These are phyloP conservation scores for Amanita subjunquillea DNA, from an alignment of 768 basidiomycete genomes.

Conservation along the genomic window DNA sequence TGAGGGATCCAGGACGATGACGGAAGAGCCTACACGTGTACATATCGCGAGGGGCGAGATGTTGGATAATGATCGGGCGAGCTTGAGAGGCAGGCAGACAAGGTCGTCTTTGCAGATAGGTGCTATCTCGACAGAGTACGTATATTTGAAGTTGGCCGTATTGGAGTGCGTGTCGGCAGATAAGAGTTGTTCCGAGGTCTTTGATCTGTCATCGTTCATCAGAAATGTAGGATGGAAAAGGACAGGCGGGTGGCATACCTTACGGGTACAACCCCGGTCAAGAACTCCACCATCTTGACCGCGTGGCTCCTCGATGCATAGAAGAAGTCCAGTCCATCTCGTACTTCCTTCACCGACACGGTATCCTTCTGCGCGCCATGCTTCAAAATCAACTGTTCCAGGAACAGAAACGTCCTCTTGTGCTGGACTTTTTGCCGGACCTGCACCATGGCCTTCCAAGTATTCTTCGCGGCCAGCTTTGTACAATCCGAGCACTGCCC, in stretches of 20 bases:
- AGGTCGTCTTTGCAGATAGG: slow-evolving; percentile 98
- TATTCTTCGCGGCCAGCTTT: slow-evolving; percentile 93
- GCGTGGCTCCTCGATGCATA: slow-evolving; percentile 87
- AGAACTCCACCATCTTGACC: slow-evolving; percentile 93
- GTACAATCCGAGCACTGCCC: slow-evolving; percentile 95
- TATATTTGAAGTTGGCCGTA: slow-evolving; percentile 95
- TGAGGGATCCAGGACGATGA: slow-evolving; percentile 84
- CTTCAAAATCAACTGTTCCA: slow-evolving; percentile 95
- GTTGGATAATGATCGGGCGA: slow-evolving; percentile 76
- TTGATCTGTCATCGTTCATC: slow-evolving; percentile 55
- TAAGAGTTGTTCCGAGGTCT: slow-evolving; percentile 89
- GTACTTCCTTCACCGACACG: slow-evolving; percentile 83
- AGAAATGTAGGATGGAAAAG: neutral
- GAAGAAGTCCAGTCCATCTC: slow-evolving; percentile 96
- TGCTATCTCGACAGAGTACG: slow-evolving; percentile 94
- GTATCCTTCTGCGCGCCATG: slow-evolving; percentile 97
- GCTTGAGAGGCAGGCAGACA: slow-evolving; percentile 77
- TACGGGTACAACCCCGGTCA: slow-evolving; percentile 78
- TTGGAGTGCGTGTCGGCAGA: slow-evolving; percentile 87
- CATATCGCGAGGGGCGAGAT: slow-evolving; percentile 85
- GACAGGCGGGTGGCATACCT: neutral
- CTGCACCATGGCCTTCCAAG: slow-evolving; percentile 96
- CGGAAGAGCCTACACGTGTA: slow-evolving; percentile 81
- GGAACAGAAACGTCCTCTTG: slow-evolving; percentile 94
- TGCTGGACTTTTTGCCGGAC: slow-evolving; percentile 98